Conservation (phyloP, 331 rosid species). For the Quercus tomentella region DNA sequence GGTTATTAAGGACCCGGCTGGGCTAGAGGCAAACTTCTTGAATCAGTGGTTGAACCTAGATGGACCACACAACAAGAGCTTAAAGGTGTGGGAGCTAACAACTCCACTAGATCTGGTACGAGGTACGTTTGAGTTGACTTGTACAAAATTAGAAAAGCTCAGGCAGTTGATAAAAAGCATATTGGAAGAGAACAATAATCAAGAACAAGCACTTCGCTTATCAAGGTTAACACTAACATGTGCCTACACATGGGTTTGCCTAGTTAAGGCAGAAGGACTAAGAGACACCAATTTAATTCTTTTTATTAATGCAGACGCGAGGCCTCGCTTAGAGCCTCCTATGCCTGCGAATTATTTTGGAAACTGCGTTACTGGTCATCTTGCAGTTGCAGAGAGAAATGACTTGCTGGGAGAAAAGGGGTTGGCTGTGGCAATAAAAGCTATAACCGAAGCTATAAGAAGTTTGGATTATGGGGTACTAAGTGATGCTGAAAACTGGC, state of each 20-base stretch:
- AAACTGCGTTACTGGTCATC: slow-evolving; percentile 16
- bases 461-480: slow-evolving; percentile 4
- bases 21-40: background rate
- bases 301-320: slow-evolving; percentile 8
- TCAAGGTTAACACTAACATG: slow-evolving; percentile 29
- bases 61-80: slow-evolving; percentile 21
- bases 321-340: slow-evolving; percentile 32
- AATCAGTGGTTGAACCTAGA: slow-evolving; percentile 12
- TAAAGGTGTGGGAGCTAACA: background rate
- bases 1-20: slow-evolving; percentile 13
- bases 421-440: slow-evolving; percentile 13
- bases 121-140: slow-evolving; percentile 17
- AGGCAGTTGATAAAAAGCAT: background rate
- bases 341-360: slow-evolving; percentile 33
- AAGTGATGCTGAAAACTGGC: slow-evolving; percentile 4
- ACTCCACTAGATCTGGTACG: background rate
- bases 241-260: slow-evolving; percentile 24
- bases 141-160: background rate
- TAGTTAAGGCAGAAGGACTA: slow-evolving; percentile 23
- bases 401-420: slow-evolving; percentile 16
- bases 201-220: background rate
- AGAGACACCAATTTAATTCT: background rate
- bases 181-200: background rate
- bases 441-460: slow-evolving; percentile 5
- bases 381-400: background rate